These are phyloP conservation scores for Asterochloris sp. DNA, from an alignment of 139 green algal species.

Conservation along the genomic window DNA sequence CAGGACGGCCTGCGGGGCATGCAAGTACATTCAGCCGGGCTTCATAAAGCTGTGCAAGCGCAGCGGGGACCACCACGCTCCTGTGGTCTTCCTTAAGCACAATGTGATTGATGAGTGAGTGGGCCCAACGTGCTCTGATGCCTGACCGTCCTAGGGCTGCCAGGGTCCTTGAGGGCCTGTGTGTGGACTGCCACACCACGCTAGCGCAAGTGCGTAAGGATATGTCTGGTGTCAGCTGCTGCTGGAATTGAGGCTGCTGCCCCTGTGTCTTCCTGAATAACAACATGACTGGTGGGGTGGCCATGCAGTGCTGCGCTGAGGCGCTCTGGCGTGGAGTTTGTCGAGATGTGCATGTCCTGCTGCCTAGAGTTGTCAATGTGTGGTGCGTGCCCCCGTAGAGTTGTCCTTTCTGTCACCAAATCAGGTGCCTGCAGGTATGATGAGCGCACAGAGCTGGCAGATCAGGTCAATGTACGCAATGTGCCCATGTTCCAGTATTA, in stretches of 20 bases:
- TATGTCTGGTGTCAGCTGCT: background rate
- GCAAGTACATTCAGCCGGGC: constrained; percentile 44
- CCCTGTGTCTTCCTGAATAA: background rate
- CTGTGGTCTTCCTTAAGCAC: constrained; percentile 49
- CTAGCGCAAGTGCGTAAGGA: background rate
- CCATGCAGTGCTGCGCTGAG: no score
- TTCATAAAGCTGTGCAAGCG: constrained; percentile 49
- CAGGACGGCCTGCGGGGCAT: constrained; percentile 44
- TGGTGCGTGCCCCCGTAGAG: background rate
- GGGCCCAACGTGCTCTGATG: background rate
- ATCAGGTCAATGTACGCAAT: constrained; percentile 26
- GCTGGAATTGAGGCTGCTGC: background rate
- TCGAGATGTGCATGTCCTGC: background rate
- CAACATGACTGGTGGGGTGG: background rate
- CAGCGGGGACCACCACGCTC: constrained; percentile 22
- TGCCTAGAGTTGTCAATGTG: background rate
- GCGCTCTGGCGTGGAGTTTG: no score
- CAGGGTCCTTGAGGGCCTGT: background rate
- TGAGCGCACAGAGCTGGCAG: constrained; percentile 37
- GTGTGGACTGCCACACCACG: background rate
- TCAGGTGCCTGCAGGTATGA: constrained; percentile 22
- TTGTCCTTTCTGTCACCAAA: background rate
- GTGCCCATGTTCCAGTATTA: constrained; percentile 40
- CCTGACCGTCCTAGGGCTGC: background rate
- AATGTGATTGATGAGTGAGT: constrained; percentile 49